phyloP scores from a whole-genome alignment of 495 filamentous ascomycete genomes.

The Xylaria telfairii region DNA sequence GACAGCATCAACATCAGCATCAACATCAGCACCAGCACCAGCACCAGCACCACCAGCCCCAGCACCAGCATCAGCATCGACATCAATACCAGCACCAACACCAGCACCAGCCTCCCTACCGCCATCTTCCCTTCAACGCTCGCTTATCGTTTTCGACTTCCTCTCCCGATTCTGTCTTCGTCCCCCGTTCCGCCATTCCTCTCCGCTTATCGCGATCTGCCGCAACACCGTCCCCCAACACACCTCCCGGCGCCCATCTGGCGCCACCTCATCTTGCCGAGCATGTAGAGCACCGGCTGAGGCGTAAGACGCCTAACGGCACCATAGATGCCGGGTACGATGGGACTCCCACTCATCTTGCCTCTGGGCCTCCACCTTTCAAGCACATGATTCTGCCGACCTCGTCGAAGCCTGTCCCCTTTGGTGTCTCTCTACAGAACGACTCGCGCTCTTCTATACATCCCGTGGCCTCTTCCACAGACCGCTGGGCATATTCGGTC shows the following conservation, averaged over 20 bases:
- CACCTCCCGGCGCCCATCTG: constrained; percentile 40
- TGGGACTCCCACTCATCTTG: constrained; percentile 78
- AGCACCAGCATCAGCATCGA: neutral
- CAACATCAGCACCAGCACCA: too few relatives aligned
- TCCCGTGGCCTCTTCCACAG: constrained; percentile 21
- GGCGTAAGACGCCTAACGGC: constrained; percentile 93
- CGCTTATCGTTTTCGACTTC: constrained; percentile 25
- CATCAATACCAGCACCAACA: neutral
- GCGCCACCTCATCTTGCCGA: constrained; percentile 46
- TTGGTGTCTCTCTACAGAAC: constrained; percentile 40
- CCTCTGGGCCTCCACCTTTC: constrained; percentile 73
- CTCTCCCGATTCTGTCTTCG: constrained; percentile 28
- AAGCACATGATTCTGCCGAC: constrained; percentile 86
- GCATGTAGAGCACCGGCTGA: constrained; percentile 75
- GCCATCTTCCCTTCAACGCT: constrained; percentile 18
- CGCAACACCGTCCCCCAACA: constrained; percentile 32
- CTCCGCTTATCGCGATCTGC: constrained; percentile 47
- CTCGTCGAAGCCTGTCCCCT: constrained; percentile 49
- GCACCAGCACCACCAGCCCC: neutral
- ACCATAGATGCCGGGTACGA: constrained; percentile 94
- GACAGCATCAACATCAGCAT: neutral
- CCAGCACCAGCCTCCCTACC: constrained; percentile 5
- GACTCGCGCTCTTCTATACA: constrained; percentile 29
- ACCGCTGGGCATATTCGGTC: constrained; percentile 32
- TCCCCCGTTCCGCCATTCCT: constrained; percentile 45